A percentile compares a stretch with the other conserved stretches of the same genome.
phyloP scores from a whole-genome alignment of 176 grass and related monocot genomes.

The Carex kokanica region DNA sequence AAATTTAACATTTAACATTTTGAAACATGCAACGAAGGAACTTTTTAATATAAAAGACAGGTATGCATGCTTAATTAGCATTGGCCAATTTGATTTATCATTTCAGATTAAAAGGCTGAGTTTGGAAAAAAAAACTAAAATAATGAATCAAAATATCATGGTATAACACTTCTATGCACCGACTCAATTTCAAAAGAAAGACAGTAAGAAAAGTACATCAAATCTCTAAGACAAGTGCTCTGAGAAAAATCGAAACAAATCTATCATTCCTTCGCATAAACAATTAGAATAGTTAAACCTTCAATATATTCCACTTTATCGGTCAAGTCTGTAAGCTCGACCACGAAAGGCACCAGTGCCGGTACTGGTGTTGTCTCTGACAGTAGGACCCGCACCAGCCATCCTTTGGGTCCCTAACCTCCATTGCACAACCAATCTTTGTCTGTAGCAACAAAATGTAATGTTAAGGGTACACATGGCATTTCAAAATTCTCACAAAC shows the following conservation, averaged over 20 bases:
- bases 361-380: slow-evolving; percentile 25
- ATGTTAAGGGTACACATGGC: slow-evolving; percentile 50
- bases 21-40: neutral
- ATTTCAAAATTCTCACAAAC: neutral
- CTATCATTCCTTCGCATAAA: neutral
- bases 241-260: slow-evolving; percentile 3
- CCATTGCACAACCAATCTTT: slow-evolving; percentile 68
- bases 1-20: neutral
- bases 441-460: slow-evolving; percentile 51
- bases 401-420: slow-evolving; percentile 52
- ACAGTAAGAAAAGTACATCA: neutral
- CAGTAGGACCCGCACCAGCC: slow-evolving; percentile 10
- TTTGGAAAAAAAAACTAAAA: too few species aligned
- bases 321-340: slow-evolving; percentile 65
- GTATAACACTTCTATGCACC: neutral
- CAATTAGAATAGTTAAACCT: slow-evolving; percentile 1
- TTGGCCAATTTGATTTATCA: neutral
- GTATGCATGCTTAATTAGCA: neutral
- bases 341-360: slow-evolving; percentile 55
- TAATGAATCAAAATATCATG: neutral
- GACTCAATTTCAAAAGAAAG: neutral
- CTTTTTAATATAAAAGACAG: neutral
- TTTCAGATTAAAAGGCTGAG: too few species aligned
- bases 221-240: neutral
- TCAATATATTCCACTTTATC: slow-evolving; percentile 24